Conservation (phyloP, 2,329 filamentous ascomycete species). For the Verticillium klebahnii region DNA sequence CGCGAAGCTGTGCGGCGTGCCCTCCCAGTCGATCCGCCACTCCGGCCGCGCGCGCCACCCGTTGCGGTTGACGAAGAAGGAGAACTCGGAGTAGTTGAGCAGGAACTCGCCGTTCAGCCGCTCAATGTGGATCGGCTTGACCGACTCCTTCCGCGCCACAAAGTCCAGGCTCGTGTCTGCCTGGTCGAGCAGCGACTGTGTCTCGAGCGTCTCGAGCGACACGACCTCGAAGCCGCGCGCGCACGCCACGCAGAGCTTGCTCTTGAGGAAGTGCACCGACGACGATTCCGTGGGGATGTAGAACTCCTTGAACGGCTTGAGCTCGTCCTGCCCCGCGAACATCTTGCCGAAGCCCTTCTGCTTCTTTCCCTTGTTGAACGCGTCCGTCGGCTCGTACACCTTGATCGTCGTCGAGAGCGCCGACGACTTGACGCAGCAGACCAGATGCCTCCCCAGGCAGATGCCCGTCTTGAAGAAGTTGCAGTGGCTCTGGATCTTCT, state of each 20-base stretch:
- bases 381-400: slow-evolving; percentile 97
- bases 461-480: slow-evolving; percentile 99
- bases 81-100: slow-evolving; percentile 97
- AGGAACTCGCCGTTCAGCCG: slow-evolving; percentile 95
- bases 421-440: slow-evolving; percentile 94
- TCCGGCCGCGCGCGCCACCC: slow-evolving; percentile 94
- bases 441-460: slow-evolving; percentile 87
- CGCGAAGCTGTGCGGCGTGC: slow-evolving; percentile 84
- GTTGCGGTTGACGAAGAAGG: slow-evolving; percentile 98
- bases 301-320: slow-evolving; percentile 97
- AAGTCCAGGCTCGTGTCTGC: slow-evolving; percentile 98
- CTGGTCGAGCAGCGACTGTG: slow-evolving; percentile 92
- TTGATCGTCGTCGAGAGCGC: slow-evolving; percentile 95
- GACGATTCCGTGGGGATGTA: slow-evolving; percentile 99
- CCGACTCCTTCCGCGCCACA: slow-evolving; percentile 87
- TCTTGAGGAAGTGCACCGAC: slow-evolving; percentile 95
- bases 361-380: slow-evolving; percentile 89
- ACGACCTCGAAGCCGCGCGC: slow-evolving; percentile 96
- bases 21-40: slow-evolving; percentile 98
- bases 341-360: slow-evolving; percentile 94
- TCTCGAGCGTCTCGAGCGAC: slow-evolving; percentile 93
- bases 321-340: slow-evolving; percentile 91
- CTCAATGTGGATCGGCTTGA: slow-evolving; percentile 95
- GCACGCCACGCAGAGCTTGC: slow-evolving; percentile 94
- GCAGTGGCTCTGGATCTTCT: slow-evolving; percentile 95